Conservation (phyloP, 768 basidiomycete genomes). For the Trametes punicea region DNA sequence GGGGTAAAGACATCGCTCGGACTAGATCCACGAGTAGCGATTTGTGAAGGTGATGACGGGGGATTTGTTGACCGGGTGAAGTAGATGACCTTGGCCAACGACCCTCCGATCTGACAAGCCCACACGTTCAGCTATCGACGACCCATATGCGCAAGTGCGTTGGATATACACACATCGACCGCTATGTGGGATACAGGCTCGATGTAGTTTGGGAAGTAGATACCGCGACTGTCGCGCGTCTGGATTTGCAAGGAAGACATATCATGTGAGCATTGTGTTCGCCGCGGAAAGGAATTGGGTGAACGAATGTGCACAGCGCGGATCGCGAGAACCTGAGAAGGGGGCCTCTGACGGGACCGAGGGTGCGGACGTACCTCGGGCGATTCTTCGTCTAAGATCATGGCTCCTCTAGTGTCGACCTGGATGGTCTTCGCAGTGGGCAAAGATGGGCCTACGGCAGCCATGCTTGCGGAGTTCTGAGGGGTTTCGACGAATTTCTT, state of each 20-base stretch:
- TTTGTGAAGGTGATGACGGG: constrained; percentile 70
- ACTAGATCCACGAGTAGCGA: constrained; percentile 56
- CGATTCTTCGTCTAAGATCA: constrained; percentile 92
- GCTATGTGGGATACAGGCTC: constrained; percentile 98
- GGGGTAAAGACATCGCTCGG: constrained; percentile 41
- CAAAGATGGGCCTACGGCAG: constrained; percentile 52
- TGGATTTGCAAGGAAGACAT: constrained; percentile 30
- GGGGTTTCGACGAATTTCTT: background rate
- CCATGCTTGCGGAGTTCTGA: constrained; percentile 1
- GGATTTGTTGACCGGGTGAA: constrained; percentile 92
- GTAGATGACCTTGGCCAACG: constrained; percentile 96
- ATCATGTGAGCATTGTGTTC: constrained; percentile 7
- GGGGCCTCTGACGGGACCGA: constrained; percentile 1
- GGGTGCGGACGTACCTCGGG: constrained; percentile 64
- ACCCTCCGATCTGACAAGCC: constrained; percentile 91
- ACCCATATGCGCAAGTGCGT: constrained; percentile 11
- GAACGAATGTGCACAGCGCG: background rate
- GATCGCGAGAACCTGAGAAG: constrained; percentile 13
- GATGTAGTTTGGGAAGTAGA: constrained; percentile 96
- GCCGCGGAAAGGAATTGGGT: background rate
- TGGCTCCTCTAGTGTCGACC: constrained; percentile 91
- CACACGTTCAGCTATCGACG: constrained; percentile 12
- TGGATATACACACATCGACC: constrained; percentile 72
- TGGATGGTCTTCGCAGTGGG: constrained; percentile 86
- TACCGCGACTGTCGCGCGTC: constrained; percentile 93